Evolutionary conservation across 73 alveolate species (phyloP).

Genomic region (Blepharisma japonicum): DNA sequence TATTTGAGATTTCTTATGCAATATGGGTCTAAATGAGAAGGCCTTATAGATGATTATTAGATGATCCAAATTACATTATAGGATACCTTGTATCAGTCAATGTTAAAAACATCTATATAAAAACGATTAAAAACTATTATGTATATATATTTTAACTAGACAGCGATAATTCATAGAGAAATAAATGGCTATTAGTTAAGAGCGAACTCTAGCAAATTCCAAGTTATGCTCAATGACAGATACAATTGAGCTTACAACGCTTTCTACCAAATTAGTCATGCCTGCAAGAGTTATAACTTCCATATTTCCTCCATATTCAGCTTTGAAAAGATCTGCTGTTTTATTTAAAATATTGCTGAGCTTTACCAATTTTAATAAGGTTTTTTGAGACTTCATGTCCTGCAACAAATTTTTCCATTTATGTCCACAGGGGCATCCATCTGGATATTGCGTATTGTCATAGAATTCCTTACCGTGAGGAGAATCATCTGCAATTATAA

Average conservation of each 20-base stretch:
- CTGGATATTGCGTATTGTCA: neutral
- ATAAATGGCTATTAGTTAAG: too few relatives aligned
- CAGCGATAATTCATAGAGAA: too few relatives aligned
- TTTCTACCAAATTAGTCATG: neutral
- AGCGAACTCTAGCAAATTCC: too few relatives aligned
- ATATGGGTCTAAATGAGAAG: too few relatives aligned
- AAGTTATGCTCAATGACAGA: too few relatives aligned
- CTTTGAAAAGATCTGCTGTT: conserved; percentile 2
- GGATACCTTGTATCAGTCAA: too few relatives aligned
- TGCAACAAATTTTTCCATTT: neutral
- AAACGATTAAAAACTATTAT: too few relatives aligned
- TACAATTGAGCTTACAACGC: neutral
- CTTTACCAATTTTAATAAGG: neutral
- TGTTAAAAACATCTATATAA: too few relatives aligned
- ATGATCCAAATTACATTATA: too few relatives aligned
- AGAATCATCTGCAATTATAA: conserved; percentile 8
- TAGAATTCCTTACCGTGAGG: conserved; percentile 10
- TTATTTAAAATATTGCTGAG: neutral
- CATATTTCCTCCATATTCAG: neutral
- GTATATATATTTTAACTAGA: too few relatives aligned
- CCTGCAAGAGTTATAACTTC: neutral
- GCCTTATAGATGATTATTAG: too few relatives aligned
- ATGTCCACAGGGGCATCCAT: conserved; percentile 27
- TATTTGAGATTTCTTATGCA: too few relatives aligned
- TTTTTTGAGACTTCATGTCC: neutral